Conservation (phyloP, 768 basidiomycete species). For the Leucosporidium creatinivorum region DNA sequence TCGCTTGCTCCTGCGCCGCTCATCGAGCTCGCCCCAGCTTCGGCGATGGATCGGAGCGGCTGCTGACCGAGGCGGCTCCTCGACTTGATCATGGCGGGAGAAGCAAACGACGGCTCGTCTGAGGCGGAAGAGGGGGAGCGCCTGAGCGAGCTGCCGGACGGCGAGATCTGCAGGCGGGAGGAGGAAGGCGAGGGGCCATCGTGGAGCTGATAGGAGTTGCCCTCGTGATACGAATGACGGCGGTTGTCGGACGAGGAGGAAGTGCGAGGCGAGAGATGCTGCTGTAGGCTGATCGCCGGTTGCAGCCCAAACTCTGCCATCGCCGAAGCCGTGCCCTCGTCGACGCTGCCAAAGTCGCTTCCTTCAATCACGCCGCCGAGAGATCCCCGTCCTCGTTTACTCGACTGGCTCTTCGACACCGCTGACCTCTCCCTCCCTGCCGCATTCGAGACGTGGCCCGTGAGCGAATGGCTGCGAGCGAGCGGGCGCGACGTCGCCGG, state of each 20-base stretch:
- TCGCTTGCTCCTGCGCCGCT: no score
- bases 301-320: background rate
- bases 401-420: background rate
- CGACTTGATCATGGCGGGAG: conserved; percentile 28
- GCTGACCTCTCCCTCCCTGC: background rate
- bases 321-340: background rate
- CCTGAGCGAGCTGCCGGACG: background rate
- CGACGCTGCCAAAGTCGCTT: background rate
- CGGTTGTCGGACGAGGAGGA: background rate
- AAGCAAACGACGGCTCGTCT: background rate
- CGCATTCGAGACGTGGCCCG: background rate
- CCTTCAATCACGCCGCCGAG: background rate
- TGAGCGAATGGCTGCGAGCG: conserved; percentile 18
- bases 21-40: background rate
- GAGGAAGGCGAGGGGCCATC: background rate
- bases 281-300: background rate
- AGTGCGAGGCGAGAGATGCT: background rate
- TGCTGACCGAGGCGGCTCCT: conserved; percentile 21
- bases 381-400: background rate
- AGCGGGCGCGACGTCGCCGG: conserved; percentile 4
- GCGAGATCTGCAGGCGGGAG: background rate
- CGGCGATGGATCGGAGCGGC: background rate
- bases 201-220: background rate
- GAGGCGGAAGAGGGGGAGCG: background rate
- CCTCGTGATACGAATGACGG: background rate